These are phyloP conservation scores for Podaxis rugospora DNA, from an alignment of 768 basidiomycete species.

Conservation along the genomic window DNA sequence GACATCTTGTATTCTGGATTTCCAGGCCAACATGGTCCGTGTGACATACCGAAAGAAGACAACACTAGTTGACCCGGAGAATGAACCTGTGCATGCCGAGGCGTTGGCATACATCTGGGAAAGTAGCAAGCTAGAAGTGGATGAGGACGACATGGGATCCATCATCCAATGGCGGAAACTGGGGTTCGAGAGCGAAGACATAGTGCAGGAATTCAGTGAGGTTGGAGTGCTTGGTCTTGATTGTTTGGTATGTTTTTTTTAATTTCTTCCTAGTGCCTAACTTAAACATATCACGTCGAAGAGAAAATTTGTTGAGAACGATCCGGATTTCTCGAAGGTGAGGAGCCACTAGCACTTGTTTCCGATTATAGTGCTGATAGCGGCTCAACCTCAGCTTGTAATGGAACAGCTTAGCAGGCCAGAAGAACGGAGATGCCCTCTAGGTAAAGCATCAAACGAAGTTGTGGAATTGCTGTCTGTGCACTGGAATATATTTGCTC, in stretches of 20 bases:
- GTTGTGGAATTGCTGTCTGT: constrained; percentile 81
- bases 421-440: constrained; percentile 71
- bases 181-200: constrained; percentile 73
- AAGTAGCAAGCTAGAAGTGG: constrained; percentile 51
- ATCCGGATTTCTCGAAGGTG: constrained; percentile 78
- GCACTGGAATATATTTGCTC: constrained; percentile 82
- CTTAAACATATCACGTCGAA: constrained; percentile 19
- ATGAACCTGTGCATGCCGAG: constrained; percentile 51
- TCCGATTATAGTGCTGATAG: constrained; percentile 1
- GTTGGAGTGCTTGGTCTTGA: constrained; percentile 81
- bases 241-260: constrained; percentile 53
- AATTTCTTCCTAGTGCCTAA: background rate
- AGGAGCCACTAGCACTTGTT: constrained; percentile 1
- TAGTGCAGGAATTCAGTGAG: constrained; percentile 71
- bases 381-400: constrained; percentile 48
- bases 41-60: constrained; percentile 79
- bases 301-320: constrained; percentile 65
- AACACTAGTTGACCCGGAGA: constrained; percentile 67
- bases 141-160: constrained; percentile 43
- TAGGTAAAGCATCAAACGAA: constrained; percentile 81
- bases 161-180: constrained; percentile 69
- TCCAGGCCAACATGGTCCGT: constrained; percentile 81
- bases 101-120: constrained; percentile 69
- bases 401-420: constrained; percentile 78
- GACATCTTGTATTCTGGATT: constrained; percentile 80